Conservation (phyloP, 2,329 filamentous ascomycete species). For the Calonectria pauciramosa region DNA sequence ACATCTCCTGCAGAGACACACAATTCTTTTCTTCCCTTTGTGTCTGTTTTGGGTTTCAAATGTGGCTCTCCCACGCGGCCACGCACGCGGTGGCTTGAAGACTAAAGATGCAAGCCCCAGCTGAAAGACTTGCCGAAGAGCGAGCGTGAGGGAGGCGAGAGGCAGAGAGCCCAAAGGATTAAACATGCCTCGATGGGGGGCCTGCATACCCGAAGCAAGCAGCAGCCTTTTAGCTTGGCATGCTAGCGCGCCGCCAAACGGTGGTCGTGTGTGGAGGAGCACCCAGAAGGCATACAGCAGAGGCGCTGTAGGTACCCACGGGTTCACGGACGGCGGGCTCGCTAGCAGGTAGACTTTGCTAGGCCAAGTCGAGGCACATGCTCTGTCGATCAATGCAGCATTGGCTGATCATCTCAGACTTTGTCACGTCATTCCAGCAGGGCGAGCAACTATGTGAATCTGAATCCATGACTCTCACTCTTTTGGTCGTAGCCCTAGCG, state of each 20-base stretch:
- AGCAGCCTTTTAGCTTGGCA: not conserved
- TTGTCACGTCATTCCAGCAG: constrained; percentile 23
- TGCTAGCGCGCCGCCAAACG: not conserved
- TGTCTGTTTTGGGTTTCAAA: not conserved
- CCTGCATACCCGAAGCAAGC: constrained; percentile 3
- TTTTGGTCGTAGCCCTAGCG: not conserved
- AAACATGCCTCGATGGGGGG: not conserved
- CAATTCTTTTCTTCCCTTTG: not conserved
- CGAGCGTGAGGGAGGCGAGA: not conserved
- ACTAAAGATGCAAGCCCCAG: not conserved
- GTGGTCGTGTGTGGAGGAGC: constrained; percentile 1
- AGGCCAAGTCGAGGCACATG: constrained; percentile 12
- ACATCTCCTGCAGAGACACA: not conserved
- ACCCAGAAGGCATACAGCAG: not conserved
- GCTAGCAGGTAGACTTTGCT: constrained; percentile 17
- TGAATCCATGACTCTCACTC: not conserved
- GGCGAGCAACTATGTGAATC: constrained; percentile 5
- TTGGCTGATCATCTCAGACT: constrained; percentile 6
- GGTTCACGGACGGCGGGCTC: constrained; percentile 14
- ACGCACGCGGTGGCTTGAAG: constrained; percentile 28
- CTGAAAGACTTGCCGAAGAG: not conserved
- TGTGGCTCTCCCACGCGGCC: constrained; percentile 26
- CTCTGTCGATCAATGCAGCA: constrained; percentile 15
- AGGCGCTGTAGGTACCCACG: not conserved
- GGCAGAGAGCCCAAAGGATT: not conserved